phyloP scores from a whole-genome alignment of 1,139 yeast genomes.

The Spencermartinsiella ligniputridi region DNA sequence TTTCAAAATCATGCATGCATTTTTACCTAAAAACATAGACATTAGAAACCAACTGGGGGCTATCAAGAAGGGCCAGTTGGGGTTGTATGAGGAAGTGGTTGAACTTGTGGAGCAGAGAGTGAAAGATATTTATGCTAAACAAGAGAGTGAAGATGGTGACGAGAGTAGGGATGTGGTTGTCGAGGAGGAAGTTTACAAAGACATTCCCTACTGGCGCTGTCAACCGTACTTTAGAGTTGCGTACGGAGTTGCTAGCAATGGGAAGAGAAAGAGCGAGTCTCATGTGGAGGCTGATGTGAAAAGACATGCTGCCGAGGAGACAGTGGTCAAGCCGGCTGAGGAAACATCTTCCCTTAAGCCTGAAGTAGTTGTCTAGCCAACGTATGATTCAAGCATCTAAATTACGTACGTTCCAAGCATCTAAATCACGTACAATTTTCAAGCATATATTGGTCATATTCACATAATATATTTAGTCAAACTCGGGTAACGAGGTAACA shows the following conservation, averaged over 20 bases:
- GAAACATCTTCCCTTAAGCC: no score
- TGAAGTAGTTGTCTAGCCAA: no score
- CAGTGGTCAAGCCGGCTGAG: no score
- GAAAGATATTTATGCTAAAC: slow-evolving; percentile 45
- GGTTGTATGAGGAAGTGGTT: slow-evolving; percentile 68
- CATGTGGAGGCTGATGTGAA: slow-evolving; percentile 2
- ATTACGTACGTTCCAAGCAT: no score
- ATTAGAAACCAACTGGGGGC: slow-evolving; percentile 69
- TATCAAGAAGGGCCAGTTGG: slow-evolving; percentile 41
- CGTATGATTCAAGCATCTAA: no score
- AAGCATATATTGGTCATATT: no score
- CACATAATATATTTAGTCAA: no score
- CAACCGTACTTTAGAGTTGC: slow-evolving; percentile 80
- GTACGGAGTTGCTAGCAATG: slow-evolving; percentile 21
- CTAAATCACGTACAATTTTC: no score
- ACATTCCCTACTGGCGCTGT: slow-evolving; percentile 94
- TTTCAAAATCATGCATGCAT: slow-evolving; percentile 78
- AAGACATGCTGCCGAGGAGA: background rate
- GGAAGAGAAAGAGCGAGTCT: slow-evolving; percentile 18
- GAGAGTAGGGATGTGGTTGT: slow-evolving; percentile 48
- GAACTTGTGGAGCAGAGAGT: slow-evolving; percentile 63
- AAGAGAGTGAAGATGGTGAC: no score
- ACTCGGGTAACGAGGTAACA: slow-evolving; percentile 35
- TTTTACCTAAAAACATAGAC: slow-evolving; percentile 69
- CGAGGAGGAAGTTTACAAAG: slow-evolving; percentile 57